A percentile compares a stretch with the other conserved stretches of the same genome.
These are phyloP conservation scores for Helicosporidium sp. DNA, from an alignment of 139 green algal genomes.

Conservation along the genomic window DNA sequence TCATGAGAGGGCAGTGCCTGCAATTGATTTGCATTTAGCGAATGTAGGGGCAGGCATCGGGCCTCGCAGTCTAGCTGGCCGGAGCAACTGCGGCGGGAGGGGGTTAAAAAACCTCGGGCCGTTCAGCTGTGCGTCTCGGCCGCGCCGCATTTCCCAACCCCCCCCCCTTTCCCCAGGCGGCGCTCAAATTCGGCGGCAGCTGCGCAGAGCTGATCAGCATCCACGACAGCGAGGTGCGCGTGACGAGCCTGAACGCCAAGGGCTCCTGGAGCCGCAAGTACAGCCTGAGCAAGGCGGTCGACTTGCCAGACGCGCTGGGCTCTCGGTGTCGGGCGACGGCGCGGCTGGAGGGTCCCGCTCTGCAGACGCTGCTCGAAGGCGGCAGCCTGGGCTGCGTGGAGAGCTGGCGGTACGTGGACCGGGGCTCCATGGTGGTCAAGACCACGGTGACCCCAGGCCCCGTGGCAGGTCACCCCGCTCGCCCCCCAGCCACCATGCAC, in stretches of 20 bases:
- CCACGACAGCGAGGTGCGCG: conserved; percentile 2
- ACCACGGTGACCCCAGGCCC: too few relatives aligned
- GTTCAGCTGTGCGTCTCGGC: too few relatives aligned
- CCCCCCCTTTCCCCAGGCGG: conserved; percentile 3
- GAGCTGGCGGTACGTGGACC: conserved; percentile 9
- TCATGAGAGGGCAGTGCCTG: too few relatives aligned
- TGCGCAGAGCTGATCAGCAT: conserved; percentile 11
- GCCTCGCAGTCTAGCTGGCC: neutral
- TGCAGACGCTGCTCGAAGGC: conserved; percentile 4
- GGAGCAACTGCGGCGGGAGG: neutral
- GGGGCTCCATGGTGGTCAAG: conserved; percentile 15
- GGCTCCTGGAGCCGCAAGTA: conserved; percentile 14
- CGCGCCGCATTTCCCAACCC: neutral
- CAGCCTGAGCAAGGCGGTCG: conserved; percentile 2
- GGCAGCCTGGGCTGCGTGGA: conserved; percentile 12
- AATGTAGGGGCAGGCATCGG: neutral
- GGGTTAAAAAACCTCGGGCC: too few relatives aligned
- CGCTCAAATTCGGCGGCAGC: conserved; percentile 10
- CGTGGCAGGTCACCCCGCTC: too few relatives aligned
- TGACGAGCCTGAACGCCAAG: conserved; percentile 21
- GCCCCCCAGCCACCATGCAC: conserved; percentile 5
- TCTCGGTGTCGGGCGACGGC: conserved; percentile 4
- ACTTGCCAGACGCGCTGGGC: conserved; percentile 11
- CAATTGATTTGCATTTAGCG: neutral
- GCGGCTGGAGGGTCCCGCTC: conserved; percentile 9